Base-by-base conservation (phyloP, 1,139 yeast species). In the Saccharomyces hybrid region DNA sequence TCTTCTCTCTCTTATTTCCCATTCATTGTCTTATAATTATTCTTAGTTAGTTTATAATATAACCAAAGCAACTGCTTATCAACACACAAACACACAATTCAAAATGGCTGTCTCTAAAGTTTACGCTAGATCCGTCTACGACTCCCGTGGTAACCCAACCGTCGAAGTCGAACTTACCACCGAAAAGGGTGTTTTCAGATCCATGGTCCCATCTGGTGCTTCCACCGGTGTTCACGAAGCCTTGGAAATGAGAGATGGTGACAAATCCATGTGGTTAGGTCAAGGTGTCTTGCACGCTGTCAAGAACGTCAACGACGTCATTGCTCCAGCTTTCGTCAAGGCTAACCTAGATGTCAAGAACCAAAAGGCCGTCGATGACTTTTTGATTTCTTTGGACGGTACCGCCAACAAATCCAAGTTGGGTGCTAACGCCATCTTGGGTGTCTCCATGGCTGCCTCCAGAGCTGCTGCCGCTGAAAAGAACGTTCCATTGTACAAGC, bases 91-190 rank as follows among this genome's bases (percentile, higher is more conserved):
- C 44, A 38, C 44, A 19, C 16, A 16, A 38, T 38, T 50, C 55
- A 60, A 49, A 69, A 79, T 79, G 82, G 78, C 83, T 64, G 75
- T 80, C 66, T 66, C 80, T 60, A 88, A 89, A 78, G 78, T 88
- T 68, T 83, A 79, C 77, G 88, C 97, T 68, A 88, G 97, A 79
- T 84, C 83, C 79, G 95, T 90, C 76, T 90, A 90, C 84, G 97
- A 90, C 79, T 89, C 97, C 66, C 88, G 97, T 79, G 97, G 96
- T 78, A 90, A 89, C 82, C 97, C 97, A 76, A 89, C 97, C 63
- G 96, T 90, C 67, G 97, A 90, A 81, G 97, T 89, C 65, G 96
- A 90, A 71, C 71, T 89, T 66, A 79, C 84, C 80, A 90, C 97
- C 69, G 88, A 78, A 61, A 81, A 84, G 70, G 97, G 97, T 71